Base-by-base conservation (phyloP, 1,139 yeast species). In the Scheffersomyces illinoinensis region DNA sequence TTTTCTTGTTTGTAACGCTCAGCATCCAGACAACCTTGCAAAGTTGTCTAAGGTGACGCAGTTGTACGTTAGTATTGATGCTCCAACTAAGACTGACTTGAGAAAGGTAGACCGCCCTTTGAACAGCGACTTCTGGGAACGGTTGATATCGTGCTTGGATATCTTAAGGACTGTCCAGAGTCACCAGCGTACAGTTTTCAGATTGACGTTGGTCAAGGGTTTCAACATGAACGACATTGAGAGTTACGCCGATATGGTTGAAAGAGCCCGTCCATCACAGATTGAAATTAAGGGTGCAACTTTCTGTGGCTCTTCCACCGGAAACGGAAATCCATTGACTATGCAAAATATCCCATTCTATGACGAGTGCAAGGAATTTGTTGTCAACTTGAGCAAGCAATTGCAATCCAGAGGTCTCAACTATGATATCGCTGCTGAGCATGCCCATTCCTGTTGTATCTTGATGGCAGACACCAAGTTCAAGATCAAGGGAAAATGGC, bases 291-390 rank as follows among this genome's bases (percentile, higher is more conserved):
- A 93, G 75, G 98, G 98, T 58, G 97, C 97, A 14, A 93, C 97
- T 0, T 93, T 90, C 76, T 92, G 97, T 76, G 97, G 97, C 0
- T 88, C 96, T 0, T 86, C 91, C 20, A 79, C 77, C 61, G 91
- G 89, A 57, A 90, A 91, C 71, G 93, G 95, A 53, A 92, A 92
- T 69, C 95, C 97, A 54, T 81, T 93, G 65, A 92, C 98, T 3
- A 93, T 93, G 98, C 95, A 92, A 72, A 93, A 93, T 69, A 93
- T 93, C 58, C 98, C 98, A 54, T 93, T 91, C 70, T 93, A 93
- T 71, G 97, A 91, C 64, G 98, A 93, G 71, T 93, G 97, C 70
- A 88, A 87, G 67, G 76, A 73, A 6, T 93, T 93, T 71, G 97
- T 92, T 4, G 82, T 79, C 57, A 79, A 77, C 14, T 83, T 93